These are phyloP conservation scores for Cercospora sp. DNA, from an alignment of 2,329 filamentous ascomycete species.

Conservation along the genomic window DNA sequence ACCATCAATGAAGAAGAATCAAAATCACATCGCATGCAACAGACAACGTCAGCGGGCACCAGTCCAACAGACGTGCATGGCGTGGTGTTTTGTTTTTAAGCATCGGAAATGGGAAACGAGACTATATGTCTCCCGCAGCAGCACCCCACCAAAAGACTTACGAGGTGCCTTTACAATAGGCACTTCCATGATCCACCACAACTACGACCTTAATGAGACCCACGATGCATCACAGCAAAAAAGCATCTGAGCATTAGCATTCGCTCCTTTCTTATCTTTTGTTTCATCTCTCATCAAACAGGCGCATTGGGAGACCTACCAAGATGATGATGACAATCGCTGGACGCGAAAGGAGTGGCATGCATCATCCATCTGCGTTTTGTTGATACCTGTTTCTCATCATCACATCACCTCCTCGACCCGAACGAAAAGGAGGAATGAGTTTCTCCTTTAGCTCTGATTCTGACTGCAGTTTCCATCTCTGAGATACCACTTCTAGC, in stretches of 20 bases:
- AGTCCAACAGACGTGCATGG: conserved; percentile 24
- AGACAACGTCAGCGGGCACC: conserved; percentile 1
- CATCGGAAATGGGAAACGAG: neutral
- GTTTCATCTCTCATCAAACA: neutral
- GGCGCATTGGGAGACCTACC: neutral
- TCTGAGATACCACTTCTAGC: neutral
- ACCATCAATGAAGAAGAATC: conserved; percentile 13
- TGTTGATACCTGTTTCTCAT: neutral
- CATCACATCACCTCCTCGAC: neutral
- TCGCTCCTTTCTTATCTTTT: neutral
- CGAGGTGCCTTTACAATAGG: neutral
- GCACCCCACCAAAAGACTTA: neutral
- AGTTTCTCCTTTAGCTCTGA: neutral
- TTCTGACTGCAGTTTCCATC: neutral
- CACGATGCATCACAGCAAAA: conserved; percentile 2
- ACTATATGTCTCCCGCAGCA: neutral
- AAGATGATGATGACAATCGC: neutral
- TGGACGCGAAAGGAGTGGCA: neutral
- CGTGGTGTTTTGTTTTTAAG: conserved; percentile 33
- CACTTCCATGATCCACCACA: neutral
- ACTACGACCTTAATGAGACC: conserved; percentile 8
- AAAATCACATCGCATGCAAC: conserved; percentile 19
- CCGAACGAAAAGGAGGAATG: neutral
- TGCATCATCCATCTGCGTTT: neutral
- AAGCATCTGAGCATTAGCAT: neutral